phyloP scores from a whole-genome alignment of 441 rosid genomes.

The Gossypium trilobum region DNA sequence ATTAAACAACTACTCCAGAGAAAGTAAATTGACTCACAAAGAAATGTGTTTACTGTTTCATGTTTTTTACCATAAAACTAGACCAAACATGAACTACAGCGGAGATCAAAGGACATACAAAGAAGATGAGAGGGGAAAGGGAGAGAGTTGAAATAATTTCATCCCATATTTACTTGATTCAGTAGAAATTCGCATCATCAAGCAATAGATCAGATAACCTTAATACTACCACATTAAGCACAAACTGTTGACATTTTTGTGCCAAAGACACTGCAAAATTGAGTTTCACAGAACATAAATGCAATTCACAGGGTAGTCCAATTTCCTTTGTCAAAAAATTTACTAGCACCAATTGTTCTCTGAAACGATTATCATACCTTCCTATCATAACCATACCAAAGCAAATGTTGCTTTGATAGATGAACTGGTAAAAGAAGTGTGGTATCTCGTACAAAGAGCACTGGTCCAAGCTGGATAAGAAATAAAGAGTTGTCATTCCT shows the following conservation, averaged over 20 bases:
- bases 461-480: constrained; percentile 86
- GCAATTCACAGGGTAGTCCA: not conserved
- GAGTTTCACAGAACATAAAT: not conserved
- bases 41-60: not conserved
- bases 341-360: not conserved
- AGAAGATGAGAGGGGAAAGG: not conserved
- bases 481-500: constrained; percentile 67
- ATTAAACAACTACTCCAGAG: not conserved
- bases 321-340: not conserved
- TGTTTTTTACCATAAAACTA: not conserved
- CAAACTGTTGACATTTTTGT: not conserved
- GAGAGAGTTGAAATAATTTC: not conserved
- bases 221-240: not conserved
- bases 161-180: not conserved
- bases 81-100: not conserved
- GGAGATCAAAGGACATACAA: not conserved
- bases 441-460: constrained; percentile 75
- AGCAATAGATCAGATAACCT: not conserved
- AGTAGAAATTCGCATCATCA: not conserved
- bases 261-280: not conserved
- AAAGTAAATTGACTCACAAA: not conserved
- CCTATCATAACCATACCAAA: constrained; percentile 93
- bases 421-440: constrained; percentile 86
- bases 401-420: constrained; percentile 87
- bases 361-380: constrained; percentile 42